These are phyloP conservation scores for Macrotyloma uniflorum DNA, from an alignment of 306 rosid species.

Conservation along the genomic window DNA sequence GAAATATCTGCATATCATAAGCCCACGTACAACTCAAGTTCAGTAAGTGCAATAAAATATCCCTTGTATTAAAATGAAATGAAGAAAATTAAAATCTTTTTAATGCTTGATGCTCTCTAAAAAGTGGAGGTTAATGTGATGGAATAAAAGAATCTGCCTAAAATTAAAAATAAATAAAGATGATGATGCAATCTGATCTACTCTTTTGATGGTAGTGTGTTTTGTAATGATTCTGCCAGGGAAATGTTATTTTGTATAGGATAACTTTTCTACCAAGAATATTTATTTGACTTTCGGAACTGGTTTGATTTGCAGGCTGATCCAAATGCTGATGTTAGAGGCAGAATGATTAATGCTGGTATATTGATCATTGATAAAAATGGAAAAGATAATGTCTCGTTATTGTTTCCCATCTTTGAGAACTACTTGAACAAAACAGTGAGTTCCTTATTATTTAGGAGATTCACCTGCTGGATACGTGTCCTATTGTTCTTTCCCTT, in stretches of 20 bases:
- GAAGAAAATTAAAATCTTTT: not conserved
- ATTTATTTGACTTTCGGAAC: slow-evolving; percentile 31
- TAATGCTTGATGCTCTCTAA: not conserved
- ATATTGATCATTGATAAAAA: slow-evolving; percentile 93
- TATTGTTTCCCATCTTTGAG: slow-evolving; percentile 95
- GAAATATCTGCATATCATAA: not conserved
- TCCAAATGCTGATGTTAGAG: slow-evolving; percentile 90
- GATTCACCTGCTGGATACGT: slow-evolving; percentile 11
- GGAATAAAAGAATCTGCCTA: not conserved
- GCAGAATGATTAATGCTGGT: slow-evolving; percentile 97
- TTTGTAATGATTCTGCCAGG: not conserved
- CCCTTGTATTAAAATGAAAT: not conserved
- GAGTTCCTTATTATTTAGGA: slow-evolving; percentile 31
- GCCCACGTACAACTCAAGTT: not conserved
- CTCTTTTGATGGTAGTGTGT: slow-evolving; percentile 14
- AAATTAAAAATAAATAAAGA: not conserved
- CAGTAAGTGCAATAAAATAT: not conserved
- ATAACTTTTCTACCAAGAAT: not conserved
- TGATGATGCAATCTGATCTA: not conserved
- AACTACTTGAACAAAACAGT: slow-evolving; percentile 94
- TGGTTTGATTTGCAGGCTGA: slow-evolving; percentile 81
- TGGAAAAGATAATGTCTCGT: slow-evolving; percentile 80
- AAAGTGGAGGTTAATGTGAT: not conserved
- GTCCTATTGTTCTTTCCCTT: not conserved
- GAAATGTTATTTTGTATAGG: not conserved